A percentile compares a stretch with the other conserved stretches of the same genome.
phyloP scores from a whole-genome alignment of 208 protist genomes.

The Crithidia bombi region DNA sequence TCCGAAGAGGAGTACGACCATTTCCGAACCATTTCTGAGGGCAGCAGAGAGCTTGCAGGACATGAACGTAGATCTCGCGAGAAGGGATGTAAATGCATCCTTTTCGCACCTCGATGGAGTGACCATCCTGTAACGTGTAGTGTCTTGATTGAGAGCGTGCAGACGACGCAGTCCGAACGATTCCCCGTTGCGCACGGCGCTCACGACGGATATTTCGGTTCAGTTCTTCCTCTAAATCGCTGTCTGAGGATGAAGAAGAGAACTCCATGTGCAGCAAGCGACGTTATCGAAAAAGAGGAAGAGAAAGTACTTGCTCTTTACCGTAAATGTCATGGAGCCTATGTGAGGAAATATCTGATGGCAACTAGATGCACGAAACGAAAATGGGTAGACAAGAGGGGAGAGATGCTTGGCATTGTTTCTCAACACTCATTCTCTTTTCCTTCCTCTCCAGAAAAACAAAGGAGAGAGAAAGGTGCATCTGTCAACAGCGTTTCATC shows the following conservation, averaged over 20 bases:
- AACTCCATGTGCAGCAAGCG: slow-evolving; percentile 33
- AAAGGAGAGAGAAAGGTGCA: too few relatives aligned
- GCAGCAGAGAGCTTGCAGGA: slow-evolving; percentile 43
- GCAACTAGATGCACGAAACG: too few relatives aligned
- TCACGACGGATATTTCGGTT: slow-evolving; percentile 36
- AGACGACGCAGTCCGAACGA: slow-evolving; percentile 33
- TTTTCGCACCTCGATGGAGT: slow-evolving; percentile 38
- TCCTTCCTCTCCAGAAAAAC: too few relatives aligned
- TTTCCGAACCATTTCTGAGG: slow-evolving; percentile 70
- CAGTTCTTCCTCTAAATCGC: slow-evolving; percentile 60
- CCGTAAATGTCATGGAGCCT: too few relatives aligned
- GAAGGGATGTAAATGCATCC: slow-evolving; percentile 67
- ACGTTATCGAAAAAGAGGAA: neutral
- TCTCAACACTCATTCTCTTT: too few relatives aligned
- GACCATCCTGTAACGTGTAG: slow-evolving; percentile 38
- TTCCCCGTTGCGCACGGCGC: slow-evolving; percentile 32
- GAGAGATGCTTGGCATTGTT: too few relatives aligned
- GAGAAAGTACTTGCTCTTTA: too few relatives aligned
- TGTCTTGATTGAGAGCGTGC: slow-evolving; percentile 7
- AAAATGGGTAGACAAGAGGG: too few relatives aligned
- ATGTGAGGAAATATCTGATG: too few relatives aligned
- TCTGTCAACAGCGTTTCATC: too few relatives aligned
- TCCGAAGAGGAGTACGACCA: slow-evolving; percentile 35
- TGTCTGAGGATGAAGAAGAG: slow-evolving; percentile 69
- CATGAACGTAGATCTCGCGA: slow-evolving; percentile 61